Percentiles rank a stretch among this genome's conserved stretches.
Evolutionary conservation across 371 early-diverging fungal genomes (phyloP).

Genomic region (Rhizopus arrhizus): DNA sequence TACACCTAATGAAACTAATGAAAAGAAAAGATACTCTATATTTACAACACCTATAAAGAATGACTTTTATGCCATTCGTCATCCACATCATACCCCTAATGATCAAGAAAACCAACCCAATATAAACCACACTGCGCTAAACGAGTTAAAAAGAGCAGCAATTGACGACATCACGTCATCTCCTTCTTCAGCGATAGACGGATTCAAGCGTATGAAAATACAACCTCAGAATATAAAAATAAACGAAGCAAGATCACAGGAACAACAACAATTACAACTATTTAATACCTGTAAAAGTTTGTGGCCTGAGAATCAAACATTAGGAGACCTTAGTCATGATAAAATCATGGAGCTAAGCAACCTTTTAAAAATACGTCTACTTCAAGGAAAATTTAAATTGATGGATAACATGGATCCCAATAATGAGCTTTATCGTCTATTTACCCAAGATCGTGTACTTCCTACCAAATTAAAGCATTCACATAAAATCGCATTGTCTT

Average conservation of each 20-base stretch:
- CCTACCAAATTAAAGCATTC: slow-evolving; percentile 3
- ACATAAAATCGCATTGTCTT: not conserved
- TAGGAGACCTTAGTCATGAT: slow-evolving; percentile 28
- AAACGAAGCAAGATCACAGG: not conserved
- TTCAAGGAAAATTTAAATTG: slow-evolving; percentile 35
- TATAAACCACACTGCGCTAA: not conserved
- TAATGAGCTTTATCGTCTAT: slow-evolving; percentile 19
- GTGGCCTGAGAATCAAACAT: slow-evolving; percentile 24
- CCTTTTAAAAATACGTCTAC: slow-evolving; percentile 28
- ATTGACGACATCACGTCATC: not conserved
- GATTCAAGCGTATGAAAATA: slow-evolving; percentile 1
- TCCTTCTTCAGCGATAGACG: not conserved
- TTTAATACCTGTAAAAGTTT: slow-evolving; percentile 23
- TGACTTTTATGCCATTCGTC: slow-evolving; percentile 13
- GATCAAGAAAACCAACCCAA: slow-evolving; percentile 5
- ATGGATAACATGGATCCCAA: slow-evolving; percentile 27
- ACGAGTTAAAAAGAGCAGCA: not conserved
- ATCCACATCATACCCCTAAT: slow-evolving; percentile 5
- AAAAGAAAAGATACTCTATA: slow-evolving; percentile 9
- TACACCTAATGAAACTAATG: not conserved
- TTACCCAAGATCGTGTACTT: slow-evolving; percentile 14
- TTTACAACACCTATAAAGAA: slow-evolving; percentile 7
- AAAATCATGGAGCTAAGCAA: slow-evolving; percentile 26
- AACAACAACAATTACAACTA: slow-evolving; percentile 10
- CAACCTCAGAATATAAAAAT: slow-evolving; percentile 6